Evolutionary conservation across 2,329 filamentous ascomycete species (phyloP), one percentile per base, ranked within the genome.

Genomic region (Hypoxylon rubiginosum): DNA sequence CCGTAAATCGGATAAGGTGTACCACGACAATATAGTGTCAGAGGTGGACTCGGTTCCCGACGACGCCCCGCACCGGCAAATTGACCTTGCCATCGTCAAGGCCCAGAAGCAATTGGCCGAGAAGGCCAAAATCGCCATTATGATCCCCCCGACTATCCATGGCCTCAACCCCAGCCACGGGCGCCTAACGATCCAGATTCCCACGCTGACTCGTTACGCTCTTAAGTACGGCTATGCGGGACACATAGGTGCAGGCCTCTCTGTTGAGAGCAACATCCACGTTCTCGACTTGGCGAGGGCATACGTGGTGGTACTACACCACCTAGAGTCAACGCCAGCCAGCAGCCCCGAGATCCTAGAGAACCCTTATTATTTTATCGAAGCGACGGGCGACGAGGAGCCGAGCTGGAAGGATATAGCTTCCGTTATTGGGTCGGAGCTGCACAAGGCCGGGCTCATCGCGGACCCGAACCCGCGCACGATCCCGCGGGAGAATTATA

Each of bases 361-460:
- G 32, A 83, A 85, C 63, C 82, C 82, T 0, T 86, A 85, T 71
- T 85, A 81, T 71, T 85, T 85, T 75, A 81, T 78, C 73, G 83
- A 85, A 71, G 76, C 39, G 3, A 68, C 73, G 45, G 73, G 79
- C 21, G 81, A 80, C 21, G 52, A 76, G 8, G 82, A 85, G 67
- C 76, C 78, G 11, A 80, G 79, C 21, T 85, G 82, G 82, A 71
- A 71, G 17, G 79, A 81, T 5, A 73, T 79, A 11, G 80, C 81
- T 0, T 69, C 64, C 4, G 68, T 74, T 2, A 80, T 84, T 62
- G 82, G 80, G 1, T 63, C 74, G 39, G 73, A 70, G 5, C 73
- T 84, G 26, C 70, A 80, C 49, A 62, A 73, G 53, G 76, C 74
- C 4, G 82, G 82, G 1, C 77, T 76, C 62, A 76, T 84, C 32